Percentiles rank a stretch among this genome's conserved stretches.
These are phyloP conservation scores for Aspergillus avenaceus DNA, from an alignment of 495 filamentous ascomycete genomes.

Conservation along the genomic window DNA sequence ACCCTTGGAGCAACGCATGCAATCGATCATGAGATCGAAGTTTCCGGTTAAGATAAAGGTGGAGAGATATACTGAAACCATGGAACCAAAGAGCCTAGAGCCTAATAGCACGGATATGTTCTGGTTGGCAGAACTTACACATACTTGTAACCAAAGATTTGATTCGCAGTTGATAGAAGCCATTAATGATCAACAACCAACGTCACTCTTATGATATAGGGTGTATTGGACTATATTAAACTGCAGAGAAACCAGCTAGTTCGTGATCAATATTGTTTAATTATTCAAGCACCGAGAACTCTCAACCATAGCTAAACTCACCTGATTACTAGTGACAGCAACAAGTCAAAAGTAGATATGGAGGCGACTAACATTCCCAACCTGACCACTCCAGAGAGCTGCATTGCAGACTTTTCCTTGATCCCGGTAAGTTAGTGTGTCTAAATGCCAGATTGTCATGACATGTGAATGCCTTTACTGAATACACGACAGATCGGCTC, in stretches of 20 bases:
- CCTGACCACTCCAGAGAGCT: slow-evolving; percentile 52
- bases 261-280: background rate
- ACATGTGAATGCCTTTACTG: background rate
- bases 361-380: slow-evolving; percentile 9
- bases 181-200: background rate
- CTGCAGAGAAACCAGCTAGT: background rate
- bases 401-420: slow-evolving; percentile 71
- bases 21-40: background rate
- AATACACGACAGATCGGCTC: slow-evolving; percentile 58
- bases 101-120: background rate
- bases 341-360: slow-evolving; percentile 7
- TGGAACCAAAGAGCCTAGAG: background rate
- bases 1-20: too few relatives aligned
- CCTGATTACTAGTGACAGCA: background rate
- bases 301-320: background rate
- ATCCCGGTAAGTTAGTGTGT: slow-evolving; percentile 66
- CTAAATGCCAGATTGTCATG: too few relatives aligned
- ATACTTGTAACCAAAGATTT: background rate
- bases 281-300: background rate
- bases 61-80: too few relatives aligned
- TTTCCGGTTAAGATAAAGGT: too few relatives aligned
- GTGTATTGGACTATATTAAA: background rate
- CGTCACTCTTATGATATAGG: background rate
- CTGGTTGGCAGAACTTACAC: background rate
- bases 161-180: background rate